These are phyloP conservation scores for Epichloe amarillans DNA, from an alignment of 2,329 filamentous ascomycete genomes.

Conservation along the genomic window DNA sequence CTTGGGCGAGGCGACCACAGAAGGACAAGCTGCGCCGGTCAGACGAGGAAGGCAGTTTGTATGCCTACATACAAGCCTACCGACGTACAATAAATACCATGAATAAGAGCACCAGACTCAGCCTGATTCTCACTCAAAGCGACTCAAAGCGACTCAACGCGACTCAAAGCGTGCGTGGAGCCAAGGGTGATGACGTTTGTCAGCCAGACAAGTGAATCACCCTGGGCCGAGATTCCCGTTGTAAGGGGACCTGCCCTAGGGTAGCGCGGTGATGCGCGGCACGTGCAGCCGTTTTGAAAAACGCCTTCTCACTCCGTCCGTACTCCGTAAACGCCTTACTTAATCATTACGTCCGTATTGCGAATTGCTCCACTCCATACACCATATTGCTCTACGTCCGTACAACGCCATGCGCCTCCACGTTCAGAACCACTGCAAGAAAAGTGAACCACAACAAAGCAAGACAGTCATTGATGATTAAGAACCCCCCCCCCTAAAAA, in stretches of 20 bases:
- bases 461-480: background rate
- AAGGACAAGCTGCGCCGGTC: background rate
- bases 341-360: background rate
- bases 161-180: background rate
- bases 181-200: conserved; percentile 6
- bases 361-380: background rate
- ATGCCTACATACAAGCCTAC: background rate
- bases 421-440: background rate
- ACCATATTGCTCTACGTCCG: no score
- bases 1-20: background rate
- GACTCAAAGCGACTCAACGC: no score
- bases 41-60: background rate
- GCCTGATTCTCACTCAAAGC: background rate
- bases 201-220: conserved; percentile 1
- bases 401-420: background rate
- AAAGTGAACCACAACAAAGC: background rate
- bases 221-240: background rate
- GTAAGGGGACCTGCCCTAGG: background rate
- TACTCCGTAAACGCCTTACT: no score
- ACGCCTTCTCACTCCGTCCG: background rate
- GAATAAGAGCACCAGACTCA: no score
- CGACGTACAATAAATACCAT: no score
- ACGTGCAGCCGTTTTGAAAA: background rate
- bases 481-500: background rate
- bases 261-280: background rate